Percentiles rank a stretch among this genome's conserved stretches.
Conservation (phyloP, 1,139 yeast genomes). For the Candida gigantensis region DNA sequence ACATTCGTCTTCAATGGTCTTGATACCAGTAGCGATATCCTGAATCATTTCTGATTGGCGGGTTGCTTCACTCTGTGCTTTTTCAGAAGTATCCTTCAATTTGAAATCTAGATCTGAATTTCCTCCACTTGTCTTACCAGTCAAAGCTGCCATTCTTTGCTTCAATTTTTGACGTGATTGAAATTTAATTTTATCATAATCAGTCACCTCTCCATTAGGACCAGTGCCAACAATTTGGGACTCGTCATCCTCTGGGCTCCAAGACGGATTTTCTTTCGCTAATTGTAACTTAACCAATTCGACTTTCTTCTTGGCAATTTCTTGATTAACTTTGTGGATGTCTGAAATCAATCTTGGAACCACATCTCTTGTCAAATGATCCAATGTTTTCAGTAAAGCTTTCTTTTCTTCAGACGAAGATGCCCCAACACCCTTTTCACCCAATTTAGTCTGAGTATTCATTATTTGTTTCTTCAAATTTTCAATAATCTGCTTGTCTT, state of each 20-base stretch:
- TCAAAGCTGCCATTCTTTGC: conserved; percentile 87
- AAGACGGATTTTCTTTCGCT: conserved; percentile 61
- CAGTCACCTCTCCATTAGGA: conserved; percentile 81
- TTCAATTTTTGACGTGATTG: conserved; percentile 74
- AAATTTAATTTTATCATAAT: conserved; percentile 75
- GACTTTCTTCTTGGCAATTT: conserved; percentile 67
- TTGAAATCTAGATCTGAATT: conserved; percentile 54
- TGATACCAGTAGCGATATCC: conserved; percentile 76
- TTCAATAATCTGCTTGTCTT: conserved; percentile 51
- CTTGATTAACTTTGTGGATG: conserved; percentile 63
- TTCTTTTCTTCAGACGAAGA: conserved; percentile 43
- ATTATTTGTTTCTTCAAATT: conserved; percentile 62
- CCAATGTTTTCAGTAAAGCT: conserved; percentile 50
- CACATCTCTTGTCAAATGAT: conserved; percentile 56
- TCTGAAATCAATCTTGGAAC: conserved; percentile 69
- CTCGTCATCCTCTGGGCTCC: conserved; percentile 51
- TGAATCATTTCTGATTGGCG: conserved; percentile 59
- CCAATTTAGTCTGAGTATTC: conserved; percentile 52
- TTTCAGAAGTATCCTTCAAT: conserved; percentile 55
- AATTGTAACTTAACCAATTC: conserved; percentile 59
- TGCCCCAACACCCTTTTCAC: conserved; percentile 25
- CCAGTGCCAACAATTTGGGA: conserved; percentile 74
- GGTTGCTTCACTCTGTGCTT: conserved; percentile 55
- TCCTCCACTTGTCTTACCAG: conserved; percentile 56
- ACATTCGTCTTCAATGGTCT: conserved; percentile 68